Evolutionary conservation across 2,329 filamentous ascomycete genomes (phyloP).

Genomic region (Monosporascus sp.): DNA sequence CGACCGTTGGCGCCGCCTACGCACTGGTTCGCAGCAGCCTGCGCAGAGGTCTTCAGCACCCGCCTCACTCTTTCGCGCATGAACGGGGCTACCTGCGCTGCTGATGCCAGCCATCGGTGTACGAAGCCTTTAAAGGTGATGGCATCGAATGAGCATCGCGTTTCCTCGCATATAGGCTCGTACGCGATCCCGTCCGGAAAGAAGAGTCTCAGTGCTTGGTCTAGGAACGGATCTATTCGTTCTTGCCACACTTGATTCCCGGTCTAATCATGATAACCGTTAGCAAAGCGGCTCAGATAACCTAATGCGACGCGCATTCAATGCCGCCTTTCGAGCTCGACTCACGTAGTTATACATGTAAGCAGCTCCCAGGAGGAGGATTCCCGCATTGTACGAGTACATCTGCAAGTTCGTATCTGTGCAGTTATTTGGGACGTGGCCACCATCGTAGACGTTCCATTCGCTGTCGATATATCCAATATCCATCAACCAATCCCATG

Average conservation of each 20-base stretch:
- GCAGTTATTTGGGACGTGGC: constrained; percentile 36
- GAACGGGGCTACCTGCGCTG: constrained; percentile 32
- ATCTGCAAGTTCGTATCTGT: constrained; percentile 40
- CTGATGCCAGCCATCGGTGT: constrained; percentile 42
- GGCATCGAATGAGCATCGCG: constrained; percentile 49
- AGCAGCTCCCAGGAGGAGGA: constrained; percentile 38
- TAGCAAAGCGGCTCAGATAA: neutral
- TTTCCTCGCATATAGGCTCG: constrained; percentile 48
- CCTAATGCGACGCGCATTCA: too few relatives aligned
- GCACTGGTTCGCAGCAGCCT: constrained; percentile 33
- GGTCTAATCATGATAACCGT: constrained; percentile 1
- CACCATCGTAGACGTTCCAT: constrained; percentile 45
- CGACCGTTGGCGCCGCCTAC: constrained; percentile 29
- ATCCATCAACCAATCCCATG: constrained; percentile 48
- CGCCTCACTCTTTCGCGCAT: constrained; percentile 29
- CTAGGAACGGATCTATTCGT: constrained; percentile 43
- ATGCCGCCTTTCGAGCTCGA: neutral
- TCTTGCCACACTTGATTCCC: constrained; percentile 38
- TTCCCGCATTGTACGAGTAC: constrained; percentile 48
- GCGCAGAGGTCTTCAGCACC: constrained; percentile 31
- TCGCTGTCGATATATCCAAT: constrained; percentile 39
- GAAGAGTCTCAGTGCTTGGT: constrained; percentile 43
- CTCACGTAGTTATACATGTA: constrained; percentile 38
- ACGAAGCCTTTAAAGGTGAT: constrained; percentile 54
- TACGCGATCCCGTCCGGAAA: constrained; percentile 42